Base-by-base conservation (phyloP, 768 basidiomycete genomes). In the Pulveroboletus sp. region DNA sequence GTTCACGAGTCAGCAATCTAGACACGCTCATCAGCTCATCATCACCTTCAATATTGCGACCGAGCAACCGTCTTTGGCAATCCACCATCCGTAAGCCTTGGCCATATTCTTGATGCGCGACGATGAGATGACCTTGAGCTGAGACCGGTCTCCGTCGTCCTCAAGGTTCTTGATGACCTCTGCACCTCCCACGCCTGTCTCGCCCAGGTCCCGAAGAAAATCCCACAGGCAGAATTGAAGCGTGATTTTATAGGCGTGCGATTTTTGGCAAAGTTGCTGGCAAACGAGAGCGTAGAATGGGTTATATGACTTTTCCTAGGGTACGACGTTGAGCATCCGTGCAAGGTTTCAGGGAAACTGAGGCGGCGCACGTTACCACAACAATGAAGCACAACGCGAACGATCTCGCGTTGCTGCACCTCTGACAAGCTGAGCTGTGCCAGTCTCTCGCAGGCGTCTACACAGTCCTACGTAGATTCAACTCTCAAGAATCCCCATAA, bases 181-280 rank as follows among this genome's bases (percentile, higher is more conserved):
- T 0, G 78, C 78, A 7, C 92, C 91, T 2, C 92, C 91, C 31
- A 94, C 89, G 25, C 70, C 78, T 10, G 74, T 78, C 68, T 97
- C 92, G 12, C 93, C 95, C 37, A 98, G 72, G 51, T 90, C 90
- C 9, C 95, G 86, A 24, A 98, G 70, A 64, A 98, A 94, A 64
- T 99, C 97, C 97, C 97, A 99, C 6, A 98, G 70, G 57, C 85
- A 90, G 66, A 90, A 98, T 61, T 97, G 97, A 19, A 97, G 73
- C 2, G 97, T 97, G 57, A 97, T 87, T 60, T 82, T 90, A 73
- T 93, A 85, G 5, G 87, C 80, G 63, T 95, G 92, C 0, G 92
- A 84, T 9, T 71, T 72, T 9, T 77, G 74, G 61, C 90, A 90
- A 24, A 97, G 81, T 12, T 90, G 84, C 56, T 91, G 86, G 53